Conservation (phyloP, 495 filamentous ascomycete genomes). For the Mycothermus thermophilus region DNA sequence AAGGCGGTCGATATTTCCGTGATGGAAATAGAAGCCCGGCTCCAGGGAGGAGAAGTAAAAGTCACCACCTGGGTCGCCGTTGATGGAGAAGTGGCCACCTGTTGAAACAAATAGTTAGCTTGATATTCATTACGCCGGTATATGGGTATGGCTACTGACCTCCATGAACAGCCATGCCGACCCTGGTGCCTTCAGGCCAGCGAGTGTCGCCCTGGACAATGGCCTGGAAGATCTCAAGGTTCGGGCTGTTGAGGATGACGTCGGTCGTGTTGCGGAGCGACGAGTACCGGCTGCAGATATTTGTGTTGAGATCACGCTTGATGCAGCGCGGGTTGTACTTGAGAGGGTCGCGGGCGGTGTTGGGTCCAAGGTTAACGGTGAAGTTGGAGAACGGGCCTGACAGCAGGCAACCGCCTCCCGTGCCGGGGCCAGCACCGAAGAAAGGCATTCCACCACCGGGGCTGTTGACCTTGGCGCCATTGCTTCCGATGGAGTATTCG, state of each 20-base stretch:
- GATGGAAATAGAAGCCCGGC: constrained; percentile 57
- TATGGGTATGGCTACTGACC: no score
- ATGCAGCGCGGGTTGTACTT: constrained; percentile 30
- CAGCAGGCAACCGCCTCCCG: constrained; percentile 27
- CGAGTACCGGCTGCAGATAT: constrained; percentile 19
- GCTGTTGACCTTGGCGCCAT: constrained; percentile 25
- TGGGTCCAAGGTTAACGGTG: constrained; percentile 28
- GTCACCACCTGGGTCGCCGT: constrained; percentile 33
- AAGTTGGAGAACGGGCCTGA: constrained; percentile 25
- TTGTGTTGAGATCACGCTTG: constrained; percentile 27
- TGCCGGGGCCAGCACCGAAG: constrained; percentile 18
- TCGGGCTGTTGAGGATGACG: constrained; percentile 16
- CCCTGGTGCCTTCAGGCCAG: constrained; percentile 18
- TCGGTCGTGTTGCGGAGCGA: constrained; percentile 25
- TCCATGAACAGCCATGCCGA: constrained; percentile 23
- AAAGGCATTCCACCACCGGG: constrained; percentile 7
- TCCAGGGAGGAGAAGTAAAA: constrained; percentile 50
- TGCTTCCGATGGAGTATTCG: constrained; percentile 41
- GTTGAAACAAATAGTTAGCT: no score
- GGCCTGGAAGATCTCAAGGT: constrained; percentile 25
- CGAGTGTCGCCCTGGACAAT: constrained; percentile 23
- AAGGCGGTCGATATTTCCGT: constrained; percentile 58
- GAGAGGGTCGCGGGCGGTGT: constrained; percentile 15
- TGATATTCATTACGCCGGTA: no score
- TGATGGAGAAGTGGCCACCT: constrained; percentile 26